These are phyloP conservation scores for Paragyromitra xinjiangensis DNA, from an alignment of 495 filamentous ascomycete genomes.

Conservation along the genomic window DNA sequence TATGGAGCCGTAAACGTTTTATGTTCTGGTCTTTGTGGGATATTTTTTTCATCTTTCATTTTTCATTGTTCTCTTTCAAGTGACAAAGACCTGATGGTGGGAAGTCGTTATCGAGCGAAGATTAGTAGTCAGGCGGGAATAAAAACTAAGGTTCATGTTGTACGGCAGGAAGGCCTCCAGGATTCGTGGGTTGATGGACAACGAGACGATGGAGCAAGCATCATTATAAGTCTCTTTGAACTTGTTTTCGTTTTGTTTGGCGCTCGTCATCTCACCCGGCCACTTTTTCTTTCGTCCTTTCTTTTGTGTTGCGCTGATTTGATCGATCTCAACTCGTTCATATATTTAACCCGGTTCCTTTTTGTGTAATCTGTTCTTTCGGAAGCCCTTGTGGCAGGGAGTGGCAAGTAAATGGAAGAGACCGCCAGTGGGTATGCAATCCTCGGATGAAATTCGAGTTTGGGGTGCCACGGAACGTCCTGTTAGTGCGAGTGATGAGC, in stretches of 20 bases:
- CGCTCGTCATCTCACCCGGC: conserved; percentile 24
- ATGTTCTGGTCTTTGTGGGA: conserved; percentile 59
- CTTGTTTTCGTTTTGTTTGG: conserved; percentile 40
- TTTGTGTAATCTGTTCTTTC: conserved; percentile 38
- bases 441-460: not conserved
- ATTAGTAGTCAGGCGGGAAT: conserved; percentile 48
- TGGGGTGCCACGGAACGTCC: not conserved
- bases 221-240: conserved; percentile 32
- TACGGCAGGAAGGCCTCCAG: conserved; percentile 19
- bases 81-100: conserved; percentile 32
- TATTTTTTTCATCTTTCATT: conserved; percentile 38
- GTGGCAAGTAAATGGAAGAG: conserved; percentile 29
- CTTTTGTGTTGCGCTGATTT: conserved; percentile 16
- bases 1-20: conserved; percentile 48
- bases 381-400: conserved; percentile 1
- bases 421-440: conserved; percentile 8
- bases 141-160: conserved; percentile 47
- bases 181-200: conserved; percentile 28
- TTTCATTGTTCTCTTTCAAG: conserved; percentile 31
- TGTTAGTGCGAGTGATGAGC: conserved; percentile 39
- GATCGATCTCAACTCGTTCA: conserved; percentile 19
- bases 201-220: conserved; percentile 25
- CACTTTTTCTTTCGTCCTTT: conserved; percentile 14
- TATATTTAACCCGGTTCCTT: conserved; percentile 29
- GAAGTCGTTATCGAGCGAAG: conserved; percentile 18